Percentiles rank a stretch among this genome's conserved stretches.
Evolutionary conservation across 2,329 filamentous ascomycete species (phyloP).

Genomic region (Calonectria pseudoreteaudii): DNA sequence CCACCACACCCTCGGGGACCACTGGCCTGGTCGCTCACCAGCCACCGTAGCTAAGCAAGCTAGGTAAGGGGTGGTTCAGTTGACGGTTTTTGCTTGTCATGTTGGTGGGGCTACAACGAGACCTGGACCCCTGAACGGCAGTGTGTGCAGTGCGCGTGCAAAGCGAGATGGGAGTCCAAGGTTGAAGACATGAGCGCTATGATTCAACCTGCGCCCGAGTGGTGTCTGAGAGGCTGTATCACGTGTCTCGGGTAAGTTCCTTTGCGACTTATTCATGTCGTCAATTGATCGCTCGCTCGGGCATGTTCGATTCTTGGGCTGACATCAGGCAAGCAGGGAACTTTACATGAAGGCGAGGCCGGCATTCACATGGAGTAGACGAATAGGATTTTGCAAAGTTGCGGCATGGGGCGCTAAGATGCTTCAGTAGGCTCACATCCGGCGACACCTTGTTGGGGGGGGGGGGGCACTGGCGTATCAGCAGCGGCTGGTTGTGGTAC

Average conservation of each 20-base stretch:
- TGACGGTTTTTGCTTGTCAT: not conserved
- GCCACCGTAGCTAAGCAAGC: not conserved
- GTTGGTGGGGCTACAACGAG: not conserved
- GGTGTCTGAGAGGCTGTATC: not conserved
- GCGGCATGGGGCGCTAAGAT: constrained; percentile 35
- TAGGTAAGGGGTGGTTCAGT: constrained; percentile 1
- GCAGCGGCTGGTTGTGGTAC: constrained; percentile 6
- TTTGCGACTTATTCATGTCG: not conserved
- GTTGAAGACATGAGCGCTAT: not conserved
- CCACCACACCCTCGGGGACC: constrained; percentile 24
- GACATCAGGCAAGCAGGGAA: constrained; percentile 3
- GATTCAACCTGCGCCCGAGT: not conserved
- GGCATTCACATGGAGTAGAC: constrained; percentile 15
- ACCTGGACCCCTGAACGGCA: constrained; percentile 17
- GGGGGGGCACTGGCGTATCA: constrained; percentile 27
- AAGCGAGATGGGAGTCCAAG: not conserved
- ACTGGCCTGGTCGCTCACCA: not conserved
- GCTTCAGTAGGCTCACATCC: constrained; percentile 23
- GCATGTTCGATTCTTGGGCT: not conserved
- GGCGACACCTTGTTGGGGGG: constrained; percentile 10
- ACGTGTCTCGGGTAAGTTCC: not conserved
- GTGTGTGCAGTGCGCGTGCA: not conserved
- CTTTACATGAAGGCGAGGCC: not conserved
- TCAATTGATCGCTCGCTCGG: not conserved
- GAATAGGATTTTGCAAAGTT: constrained; percentile 39